phyloP scores from a whole-genome alignment of 768 basidiomycete genomes.

The Leccinellum albellum region DNA sequence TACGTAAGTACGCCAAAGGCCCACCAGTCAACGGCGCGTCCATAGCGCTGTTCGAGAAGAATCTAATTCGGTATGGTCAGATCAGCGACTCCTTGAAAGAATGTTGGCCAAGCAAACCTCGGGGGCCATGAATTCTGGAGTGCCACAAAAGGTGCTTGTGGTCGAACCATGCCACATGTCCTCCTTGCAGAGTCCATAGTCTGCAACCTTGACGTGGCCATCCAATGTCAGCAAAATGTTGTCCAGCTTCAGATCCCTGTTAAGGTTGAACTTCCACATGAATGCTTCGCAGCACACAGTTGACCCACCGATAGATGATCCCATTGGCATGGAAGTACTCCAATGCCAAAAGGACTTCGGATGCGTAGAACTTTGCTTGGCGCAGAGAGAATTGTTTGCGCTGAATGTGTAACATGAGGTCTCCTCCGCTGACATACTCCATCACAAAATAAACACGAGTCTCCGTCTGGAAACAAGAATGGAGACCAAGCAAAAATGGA shows the following conservation, averaged over 20 bases:
- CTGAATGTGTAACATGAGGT: constrained; percentile 99
- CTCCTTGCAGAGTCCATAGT: constrained; percentile 99
- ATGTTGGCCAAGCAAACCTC: constrained; percentile 58
- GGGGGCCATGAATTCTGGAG: constrained; percentile 99
- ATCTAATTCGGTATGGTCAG: constrained; percentile 54
- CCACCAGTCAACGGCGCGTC: constrained; percentile 99
- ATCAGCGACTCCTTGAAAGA: neutral
- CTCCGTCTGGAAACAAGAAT: constrained; percentile 99
- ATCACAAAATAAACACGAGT: constrained; percentile 99
- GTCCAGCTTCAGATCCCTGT: constrained; percentile 93
- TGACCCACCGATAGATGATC: constrained; percentile 90
- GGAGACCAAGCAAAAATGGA: constrained; percentile 93
- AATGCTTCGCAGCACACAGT: neutral
- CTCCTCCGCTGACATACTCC: constrained; percentile 99
- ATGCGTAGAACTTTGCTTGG: constrained; percentile 98
- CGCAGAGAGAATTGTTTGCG: constrained; percentile 97
- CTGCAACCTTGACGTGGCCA: constrained; percentile 97
- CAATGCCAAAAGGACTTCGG: constrained; percentile 90
- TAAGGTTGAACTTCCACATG: neutral
- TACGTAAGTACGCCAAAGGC: constrained; percentile 98
- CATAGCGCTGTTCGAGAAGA: constrained; percentile 97
- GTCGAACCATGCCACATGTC: constrained; percentile 97
- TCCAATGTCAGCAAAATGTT: constrained; percentile 96
- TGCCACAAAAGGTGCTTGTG: constrained; percentile 98
- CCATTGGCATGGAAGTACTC: constrained; percentile 99